These are phyloP conservation scores for Alnus rubra DNA, from an alignment of 306 rosid species.

Conservation along the genomic window DNA sequence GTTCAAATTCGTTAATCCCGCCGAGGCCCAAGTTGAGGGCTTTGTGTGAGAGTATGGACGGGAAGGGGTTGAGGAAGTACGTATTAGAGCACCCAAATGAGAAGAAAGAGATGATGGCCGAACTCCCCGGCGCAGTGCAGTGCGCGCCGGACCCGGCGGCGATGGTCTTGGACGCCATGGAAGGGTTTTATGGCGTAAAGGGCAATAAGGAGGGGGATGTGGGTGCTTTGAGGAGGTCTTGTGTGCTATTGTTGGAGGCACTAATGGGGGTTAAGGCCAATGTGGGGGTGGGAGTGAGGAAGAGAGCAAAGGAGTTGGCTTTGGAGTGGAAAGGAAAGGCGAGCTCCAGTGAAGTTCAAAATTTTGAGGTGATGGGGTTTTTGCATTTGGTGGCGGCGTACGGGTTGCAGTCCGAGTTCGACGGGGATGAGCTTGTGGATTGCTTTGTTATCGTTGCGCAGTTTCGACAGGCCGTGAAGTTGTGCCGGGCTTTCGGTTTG, in stretches of 20 bases:
- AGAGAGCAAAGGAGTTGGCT: conserved; percentile 54
- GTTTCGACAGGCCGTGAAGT: conserved; percentile 42
- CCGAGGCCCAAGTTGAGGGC: conserved; percentile 46
- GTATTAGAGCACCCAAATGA: conserved; percentile 31
- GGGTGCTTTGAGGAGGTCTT: conserved; percentile 41
- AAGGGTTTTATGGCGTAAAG: conserved; percentile 39
- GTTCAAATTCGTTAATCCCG: conserved; percentile 1
- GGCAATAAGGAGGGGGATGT: conserved; percentile 30
- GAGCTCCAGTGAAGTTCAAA: conserved; percentile 29
- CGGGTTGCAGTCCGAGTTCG: conserved; percentile 51
- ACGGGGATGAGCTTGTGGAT: conserved; percentile 58
- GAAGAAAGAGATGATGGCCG: conserved; percentile 37
- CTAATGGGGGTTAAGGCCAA: conserved; percentile 39
- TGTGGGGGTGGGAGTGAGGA: conserved; percentile 42
- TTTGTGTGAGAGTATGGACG: conserved; percentile 64
- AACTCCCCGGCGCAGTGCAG: conserved; percentile 51
- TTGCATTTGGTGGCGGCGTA: conserved; percentile 59
- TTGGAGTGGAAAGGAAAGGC: conserved; percentile 50
- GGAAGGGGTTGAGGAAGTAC: conserved; percentile 59
- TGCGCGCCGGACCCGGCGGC: conserved; percentile 49
- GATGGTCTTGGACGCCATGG: conserved; percentile 63
- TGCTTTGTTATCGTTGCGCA: conserved; percentile 35
- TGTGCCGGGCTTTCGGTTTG: conserved; percentile 48
- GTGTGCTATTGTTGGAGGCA: conserved; percentile 56
- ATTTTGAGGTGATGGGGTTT: conserved; percentile 52